Evolutionary conservation across 768 basidiomycete genomes (phyloP).

Genomic region (Hydnomerulius pinastri): DNA sequence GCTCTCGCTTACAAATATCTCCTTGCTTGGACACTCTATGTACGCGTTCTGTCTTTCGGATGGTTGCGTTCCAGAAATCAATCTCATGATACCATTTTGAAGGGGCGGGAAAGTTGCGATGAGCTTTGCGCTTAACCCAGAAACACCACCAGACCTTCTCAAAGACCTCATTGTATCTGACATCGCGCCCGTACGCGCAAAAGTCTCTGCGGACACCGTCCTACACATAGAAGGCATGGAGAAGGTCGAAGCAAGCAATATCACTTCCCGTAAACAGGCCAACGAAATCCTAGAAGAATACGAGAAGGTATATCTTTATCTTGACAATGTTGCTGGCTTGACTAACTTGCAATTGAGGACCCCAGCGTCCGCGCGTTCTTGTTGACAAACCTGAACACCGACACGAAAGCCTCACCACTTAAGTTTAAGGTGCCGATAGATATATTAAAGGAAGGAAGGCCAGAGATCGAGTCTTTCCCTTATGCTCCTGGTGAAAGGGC

Average conservation of each 20-base stretch:
- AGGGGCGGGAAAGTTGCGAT: conserved; percentile 90
- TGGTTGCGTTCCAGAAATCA: neutral
- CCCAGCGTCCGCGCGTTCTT: conserved; percentile 77
- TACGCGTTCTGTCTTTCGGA: conserved; percentile 36
- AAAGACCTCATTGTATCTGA: conserved; percentile 74
- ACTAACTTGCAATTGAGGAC: conserved; percentile 51
- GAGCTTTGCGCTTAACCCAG: conserved; percentile 56
- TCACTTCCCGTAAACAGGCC: conserved; percentile 69
- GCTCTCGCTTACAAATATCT: conserved; percentile 57
- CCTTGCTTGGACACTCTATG: conserved; percentile 91
- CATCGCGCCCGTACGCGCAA: conserved; percentile 69
- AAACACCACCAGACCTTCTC: conserved; percentile 44
- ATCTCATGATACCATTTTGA: conserved; percentile 5
- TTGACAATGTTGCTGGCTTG: too few relatives aligned
- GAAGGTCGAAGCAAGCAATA: conserved; percentile 58
- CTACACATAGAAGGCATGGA: conserved; percentile 74
- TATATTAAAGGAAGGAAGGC: conserved; percentile 61
- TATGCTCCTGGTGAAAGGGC: conserved; percentile 55
- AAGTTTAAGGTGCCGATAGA: conserved; percentile 76
- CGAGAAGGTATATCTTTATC: conserved; percentile 54
- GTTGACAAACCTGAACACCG: conserved; percentile 70
- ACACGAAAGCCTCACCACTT: conserved; percentile 35
- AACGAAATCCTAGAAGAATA: conserved; percentile 59
- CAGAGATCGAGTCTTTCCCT: conserved; percentile 77
- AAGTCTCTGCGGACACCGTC: conserved; percentile 62